Evolutionary conservation across 106 monocot genomes (phyloP), one percentile per base, ranked within the genome.

Genomic region (Dioscorea alata): DNA sequence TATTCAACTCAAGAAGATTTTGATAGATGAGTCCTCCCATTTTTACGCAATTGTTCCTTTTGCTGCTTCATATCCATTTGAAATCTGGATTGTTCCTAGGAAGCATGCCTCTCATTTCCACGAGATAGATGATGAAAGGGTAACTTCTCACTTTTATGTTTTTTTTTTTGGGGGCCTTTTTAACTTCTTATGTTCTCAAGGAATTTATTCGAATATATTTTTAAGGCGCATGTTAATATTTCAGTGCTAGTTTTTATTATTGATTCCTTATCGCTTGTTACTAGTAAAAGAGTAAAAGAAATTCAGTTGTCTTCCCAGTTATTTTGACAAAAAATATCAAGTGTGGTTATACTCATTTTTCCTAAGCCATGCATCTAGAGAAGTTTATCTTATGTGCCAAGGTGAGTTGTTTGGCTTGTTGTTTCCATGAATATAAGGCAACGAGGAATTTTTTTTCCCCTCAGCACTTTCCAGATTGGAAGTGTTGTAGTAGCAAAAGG

Each of bases 21-120:
- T 99, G 70, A 79, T 99, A 48, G 33, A 75, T 50, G 75, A 87
- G 34, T 85, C 93, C 4, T 14, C 50, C 16, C 77, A 90, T 83
- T 99, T 90, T 68, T 87, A 73, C 23, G 71, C 90, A 14, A 82
- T 99, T 50, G 91, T 81, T 69, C 99, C 99, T 20, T 83, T 85
- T 35, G 99, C 99, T 24, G 87, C 93, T 24, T 85, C 87, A 63
- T 90, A 74, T 82, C 85, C 99, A 60, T 99, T 99, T 75, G 99
- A 99, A 71, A 74, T 88, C 4, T 95, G 95, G 95, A 84, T 95
- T 65, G 69, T 95, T 56, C 91, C 91, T 62, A 67, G 69, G 57
- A 75, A 86, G 59, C 95, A 95, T 64, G 23, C 64, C 33, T 72
- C 88, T 42, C 69, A 86, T 83, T 95, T 95, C 74, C 90, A 88